Conservation (phyloP, 2,329 filamentous ascomycete genomes). For the Huntiella bhutanensis region DNA sequence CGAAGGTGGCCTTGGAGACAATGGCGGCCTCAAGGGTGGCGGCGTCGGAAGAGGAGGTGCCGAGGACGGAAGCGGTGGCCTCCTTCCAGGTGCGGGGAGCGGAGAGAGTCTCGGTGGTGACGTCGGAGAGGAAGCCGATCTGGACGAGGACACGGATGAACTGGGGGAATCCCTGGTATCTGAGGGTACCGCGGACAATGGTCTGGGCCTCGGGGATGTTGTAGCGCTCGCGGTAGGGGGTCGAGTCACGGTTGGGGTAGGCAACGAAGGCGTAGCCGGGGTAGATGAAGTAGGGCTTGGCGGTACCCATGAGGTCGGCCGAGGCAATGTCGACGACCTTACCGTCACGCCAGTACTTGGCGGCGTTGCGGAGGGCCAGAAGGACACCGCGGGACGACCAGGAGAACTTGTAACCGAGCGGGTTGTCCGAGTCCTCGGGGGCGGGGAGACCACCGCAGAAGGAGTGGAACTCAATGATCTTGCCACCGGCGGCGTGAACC, state of each 20-base stretch:
- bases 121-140: slow-evolving; percentile 70
- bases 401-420: slow-evolving; percentile 75
- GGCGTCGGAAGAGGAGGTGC: slow-evolving; percentile 44
- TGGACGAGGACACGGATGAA: slow-evolving; percentile 78
- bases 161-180: slow-evolving; percentile 79
- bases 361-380: slow-evolving; percentile 70
- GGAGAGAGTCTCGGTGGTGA: slow-evolving; percentile 44
- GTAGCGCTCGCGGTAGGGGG: slow-evolving; percentile 74
- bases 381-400: slow-evolving; percentile 68
- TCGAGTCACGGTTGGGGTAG: slow-evolving; percentile 86
- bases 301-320: slow-evolving; percentile 61
- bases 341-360: slow-evolving; percentile 64
- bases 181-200: slow-evolving; percentile 61
- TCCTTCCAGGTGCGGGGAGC: slow-evolving; percentile 62
- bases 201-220: slow-evolving; percentile 84
- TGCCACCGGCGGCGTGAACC: slow-evolving; percentile 74
- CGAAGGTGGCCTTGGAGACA: slow-evolving; percentile 55
- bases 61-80: slow-evolving; percentile 59
- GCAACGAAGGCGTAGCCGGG: slow-evolving; percentile 76
- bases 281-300: slow-evolving; percentile 83
- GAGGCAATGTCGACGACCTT: slow-evolving; percentile 44
- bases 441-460: slow-evolving; percentile 70
- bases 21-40: slow-evolving; percentile 57
- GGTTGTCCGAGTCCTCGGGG: slow-evolving; percentile 62
- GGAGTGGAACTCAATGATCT: slow-evolving; percentile 61